phyloP scores from a whole-genome alignment of 176 grass and related monocot genomes.

The Canna indica region DNA sequence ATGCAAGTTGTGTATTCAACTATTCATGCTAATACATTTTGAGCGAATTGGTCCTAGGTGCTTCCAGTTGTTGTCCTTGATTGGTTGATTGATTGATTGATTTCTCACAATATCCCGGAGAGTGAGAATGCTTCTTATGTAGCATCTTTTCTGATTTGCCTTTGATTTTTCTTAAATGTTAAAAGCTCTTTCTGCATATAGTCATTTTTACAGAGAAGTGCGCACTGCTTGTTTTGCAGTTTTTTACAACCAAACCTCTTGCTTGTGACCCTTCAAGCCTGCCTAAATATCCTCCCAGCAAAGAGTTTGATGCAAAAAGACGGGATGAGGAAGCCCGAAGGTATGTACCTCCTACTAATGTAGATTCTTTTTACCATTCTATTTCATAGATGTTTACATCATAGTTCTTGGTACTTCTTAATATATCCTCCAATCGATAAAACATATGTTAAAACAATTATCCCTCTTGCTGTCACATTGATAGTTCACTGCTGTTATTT shows the following conservation, averaged over 20 bases:
- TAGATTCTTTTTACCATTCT: neutral
- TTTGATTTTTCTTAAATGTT: neutral
- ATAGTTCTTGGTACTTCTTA: neutral
- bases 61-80: no score
- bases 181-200: no score
- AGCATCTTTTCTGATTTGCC: neutral
- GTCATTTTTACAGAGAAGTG: neutral
- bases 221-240: slow-evolving; percentile 41
- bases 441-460: no score
- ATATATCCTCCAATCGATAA: neutral
- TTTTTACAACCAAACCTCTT: slow-evolving; percentile 80
- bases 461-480: neutral
- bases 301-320: slow-evolving; percentile 96
- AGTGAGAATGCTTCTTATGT: no score
- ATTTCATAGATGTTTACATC: neutral
- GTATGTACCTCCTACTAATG: slow-evolving; percentile 26
- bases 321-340: slow-evolving; percentile 79
- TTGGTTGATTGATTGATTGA: no score
- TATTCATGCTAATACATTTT: no score
- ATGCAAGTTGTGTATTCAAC: neutral
- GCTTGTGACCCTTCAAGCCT: slow-evolving; percentile 87
- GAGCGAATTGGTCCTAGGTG: no score
- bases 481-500: slow-evolving; percentile 12
- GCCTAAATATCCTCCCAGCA: slow-evolving; percentile 83
- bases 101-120: no score